Percentiles rank a stretch among this genome's conserved stretches.
These are phyloP conservation scores for Escallonia herrerae DNA, from an alignment of 129 eudicot genomes.

Conservation along the genomic window DNA sequence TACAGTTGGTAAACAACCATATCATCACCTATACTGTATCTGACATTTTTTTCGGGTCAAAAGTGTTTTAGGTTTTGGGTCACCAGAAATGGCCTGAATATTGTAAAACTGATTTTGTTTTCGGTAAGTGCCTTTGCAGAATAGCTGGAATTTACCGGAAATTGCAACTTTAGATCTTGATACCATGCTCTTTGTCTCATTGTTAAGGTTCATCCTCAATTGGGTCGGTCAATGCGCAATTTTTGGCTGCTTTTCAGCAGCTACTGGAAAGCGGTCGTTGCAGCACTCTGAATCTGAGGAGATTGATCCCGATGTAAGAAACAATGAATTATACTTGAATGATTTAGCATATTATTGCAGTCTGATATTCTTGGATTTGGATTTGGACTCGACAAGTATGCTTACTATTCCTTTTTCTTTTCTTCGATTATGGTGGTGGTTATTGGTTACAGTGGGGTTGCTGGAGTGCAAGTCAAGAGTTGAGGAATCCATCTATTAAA, in stretches of 20 bases:
- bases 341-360: no score
- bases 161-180: neutral
- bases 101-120: constrained; percentile 70
- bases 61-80: constrained; percentile 60
- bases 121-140: constrained; percentile 44
- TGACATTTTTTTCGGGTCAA: constrained; percentile 1
- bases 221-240: constrained; percentile 67
- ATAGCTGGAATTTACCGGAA: neutral
- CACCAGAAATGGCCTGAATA: constrained; percentile 87
- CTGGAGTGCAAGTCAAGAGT: constrained; percentile 92
- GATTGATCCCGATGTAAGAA: constrained; percentile 88
- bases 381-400: no score
- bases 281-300: constrained; percentile 71
- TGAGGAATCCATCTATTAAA: constrained; percentile 62
- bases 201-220: constrained; percentile 77
- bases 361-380: no score
- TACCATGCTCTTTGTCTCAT: neutral
- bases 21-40: neutral
- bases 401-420: no score
- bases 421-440: neutral
- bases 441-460: constrained; percentile 78
- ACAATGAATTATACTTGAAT: no score
- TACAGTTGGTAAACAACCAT: neutral
- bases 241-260: constrained; percentile 95
- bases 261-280: constrained; percentile 73